phyloP scores from a whole-genome alignment of 1,139 yeast species.

The Lodderomyces beijingensis region DNA sequence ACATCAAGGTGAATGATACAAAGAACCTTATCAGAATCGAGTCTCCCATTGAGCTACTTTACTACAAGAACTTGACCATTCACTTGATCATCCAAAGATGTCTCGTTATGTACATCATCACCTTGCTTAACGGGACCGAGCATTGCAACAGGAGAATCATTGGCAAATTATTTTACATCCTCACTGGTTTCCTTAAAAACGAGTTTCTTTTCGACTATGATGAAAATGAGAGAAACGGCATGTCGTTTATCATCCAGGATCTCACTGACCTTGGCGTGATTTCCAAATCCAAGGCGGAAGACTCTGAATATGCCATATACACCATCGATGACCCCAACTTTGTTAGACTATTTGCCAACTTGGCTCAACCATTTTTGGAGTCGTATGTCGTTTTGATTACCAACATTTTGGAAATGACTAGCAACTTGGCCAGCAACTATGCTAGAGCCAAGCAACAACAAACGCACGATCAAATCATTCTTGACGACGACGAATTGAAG shows the following conservation, averaged over 20 bases:
- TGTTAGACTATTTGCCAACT: conserved; percentile 20
- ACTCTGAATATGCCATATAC: conserved; percentile 16
- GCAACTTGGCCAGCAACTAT: conserved; percentile 12
- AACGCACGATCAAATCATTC: conserved; percentile 8
- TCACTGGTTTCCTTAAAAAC: conserved; percentile 39
- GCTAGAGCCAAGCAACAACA: conserved; percentile 10
- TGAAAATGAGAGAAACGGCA: conserved; percentile 27
- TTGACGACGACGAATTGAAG: conserved; percentile 15
- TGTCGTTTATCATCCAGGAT: conserved; percentile 27
- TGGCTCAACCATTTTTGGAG: conserved; percentile 39
- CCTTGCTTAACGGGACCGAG: conserved; percentile 13
- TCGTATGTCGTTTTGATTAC: conserved; percentile 33
- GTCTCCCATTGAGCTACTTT: conserved; percentile 39
- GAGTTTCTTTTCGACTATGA: conserved; percentile 46
- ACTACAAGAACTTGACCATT: conserved; percentile 41
- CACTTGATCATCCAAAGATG: conserved; percentile 39
- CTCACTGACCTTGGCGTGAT: conserved; percentile 17
- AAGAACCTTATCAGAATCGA: conserved; percentile 25
- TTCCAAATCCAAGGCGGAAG: conserved; percentile 14
- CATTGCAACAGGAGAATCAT: conserved; percentile 18
- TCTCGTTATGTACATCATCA: conserved; percentile 30
- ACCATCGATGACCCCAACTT: conserved; percentile 22
- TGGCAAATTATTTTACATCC: conserved; percentile 28
- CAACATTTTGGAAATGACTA: conserved; percentile 18
- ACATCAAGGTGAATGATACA: conserved; percentile 27